A percentile compares a stretch with the other conserved stretches of the same genome.
phyloP scores from a whole-genome alignment of 2,329 filamentous ascomycete species.

The Magnaporthiopsis poae region DNA sequence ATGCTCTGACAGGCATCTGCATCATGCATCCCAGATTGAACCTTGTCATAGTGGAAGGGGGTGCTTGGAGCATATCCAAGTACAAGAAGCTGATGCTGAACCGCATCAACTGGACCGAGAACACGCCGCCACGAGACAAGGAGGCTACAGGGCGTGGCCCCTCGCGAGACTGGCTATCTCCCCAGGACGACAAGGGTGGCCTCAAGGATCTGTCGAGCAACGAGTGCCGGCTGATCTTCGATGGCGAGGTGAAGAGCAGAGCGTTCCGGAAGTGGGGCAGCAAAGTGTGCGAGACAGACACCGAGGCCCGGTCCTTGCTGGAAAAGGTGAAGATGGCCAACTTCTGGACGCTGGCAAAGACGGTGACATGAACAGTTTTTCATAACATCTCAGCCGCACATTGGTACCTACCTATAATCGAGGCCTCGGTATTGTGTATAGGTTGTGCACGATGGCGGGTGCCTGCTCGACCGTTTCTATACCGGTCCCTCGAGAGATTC shows the following conservation, averaged over 20 bases:
- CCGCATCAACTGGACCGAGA: slow-evolving; percentile 91
- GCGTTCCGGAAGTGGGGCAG: slow-evolving; percentile 81
- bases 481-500: neutral
- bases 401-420: too few relatives aligned
- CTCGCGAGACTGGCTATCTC: slow-evolving; percentile 65
- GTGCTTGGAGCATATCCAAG: slow-evolving; percentile 67
- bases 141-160: slow-evolving; percentile 49
- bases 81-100: slow-evolving; percentile 91
- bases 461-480: neutral
- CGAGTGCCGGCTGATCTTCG: slow-evolving; percentile 75
- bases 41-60: slow-evolving; percentile 84
- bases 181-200: slow-evolving; percentile 66
- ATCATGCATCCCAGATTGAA: slow-evolving; percentile 84
- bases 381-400: too few relatives aligned
- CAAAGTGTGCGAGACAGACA: slow-evolving; percentile 85
- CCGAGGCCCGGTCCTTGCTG: slow-evolving; percentile 73
- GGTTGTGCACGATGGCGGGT: neutral
- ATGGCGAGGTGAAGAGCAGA: slow-evolving; percentile 74
- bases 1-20: slow-evolving; percentile 78
- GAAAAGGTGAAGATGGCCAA: slow-evolving; percentile 81
- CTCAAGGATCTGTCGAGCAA: slow-evolving; percentile 76
- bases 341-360: slow-evolving; percentile 87
- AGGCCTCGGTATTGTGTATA: neutral
- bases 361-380: neutral
- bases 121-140: slow-evolving; percentile 56